A percentile compares a stretch with the other conserved stretches of the same genome.
Conservation (phyloP, 345 rosid species). For the Euphorbia tirucalli region DNA sequence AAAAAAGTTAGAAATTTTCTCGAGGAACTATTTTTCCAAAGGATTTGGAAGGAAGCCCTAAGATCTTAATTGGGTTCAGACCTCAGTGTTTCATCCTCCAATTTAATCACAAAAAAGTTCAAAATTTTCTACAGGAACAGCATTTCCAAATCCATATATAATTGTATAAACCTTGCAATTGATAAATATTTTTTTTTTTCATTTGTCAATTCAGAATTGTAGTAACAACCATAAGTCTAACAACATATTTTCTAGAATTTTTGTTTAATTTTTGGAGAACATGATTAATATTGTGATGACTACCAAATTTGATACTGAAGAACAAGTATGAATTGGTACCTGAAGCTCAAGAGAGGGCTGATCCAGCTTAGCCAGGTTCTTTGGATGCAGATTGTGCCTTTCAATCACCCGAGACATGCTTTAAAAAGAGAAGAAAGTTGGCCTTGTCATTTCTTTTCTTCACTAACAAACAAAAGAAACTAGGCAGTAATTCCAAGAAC, state of each 20-base stretch:
- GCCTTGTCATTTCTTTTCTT: background rate
- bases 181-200: background rate
- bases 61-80: no score
- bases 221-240: background rate
- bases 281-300: no score
- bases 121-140: no score
- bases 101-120: no score
- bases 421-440: background rate
- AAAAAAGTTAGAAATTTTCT: no score
- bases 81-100: no score
- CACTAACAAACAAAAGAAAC: background rate
- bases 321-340: conserved; percentile 22
- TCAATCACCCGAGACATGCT: conserved; percentile 38
- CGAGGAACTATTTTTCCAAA: no score
- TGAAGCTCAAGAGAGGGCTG: conserved; percentile 36
- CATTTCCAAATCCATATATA: no score
- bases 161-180: background rate
- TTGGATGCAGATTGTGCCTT: conserved; percentile 23
- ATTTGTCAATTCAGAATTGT: background rate
- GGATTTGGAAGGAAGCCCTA: no score
- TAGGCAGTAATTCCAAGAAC: background rate
- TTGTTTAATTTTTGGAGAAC: no score
- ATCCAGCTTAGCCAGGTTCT: conserved; percentile 18
- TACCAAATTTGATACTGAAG: no score
- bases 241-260: no score